These are phyloP conservation scores for Xylariaceae sp. DNA, from an alignment of 2,329 filamentous ascomycete species.

Conservation along the genomic window DNA sequence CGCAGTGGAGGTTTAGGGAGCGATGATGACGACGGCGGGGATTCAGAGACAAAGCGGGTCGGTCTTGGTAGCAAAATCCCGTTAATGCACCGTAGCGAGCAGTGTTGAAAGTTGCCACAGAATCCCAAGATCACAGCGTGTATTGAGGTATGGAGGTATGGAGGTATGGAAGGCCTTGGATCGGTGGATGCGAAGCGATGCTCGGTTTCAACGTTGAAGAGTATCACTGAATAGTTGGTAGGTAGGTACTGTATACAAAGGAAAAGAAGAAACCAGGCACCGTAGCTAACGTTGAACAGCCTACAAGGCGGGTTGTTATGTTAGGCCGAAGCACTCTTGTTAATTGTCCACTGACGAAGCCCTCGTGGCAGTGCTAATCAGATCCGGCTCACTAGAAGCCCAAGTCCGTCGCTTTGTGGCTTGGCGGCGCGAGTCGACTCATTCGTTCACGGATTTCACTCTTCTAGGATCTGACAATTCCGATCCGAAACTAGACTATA, in stretches of 20 bases:
- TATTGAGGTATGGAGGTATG: too few species aligned
- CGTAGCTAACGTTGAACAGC: too few species aligned
- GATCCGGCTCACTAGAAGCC: slow-evolving; percentile 14
- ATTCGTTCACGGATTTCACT: too few species aligned
- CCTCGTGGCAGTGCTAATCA: slow-evolving; percentile 32
- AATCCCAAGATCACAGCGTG: too few species aligned
- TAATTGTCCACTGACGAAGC: slow-evolving; percentile 14
- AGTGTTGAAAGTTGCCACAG: too few species aligned
- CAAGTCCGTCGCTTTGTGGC: slow-evolving; percentile 23
- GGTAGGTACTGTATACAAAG: not conserved
- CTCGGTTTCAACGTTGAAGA: too few species aligned
- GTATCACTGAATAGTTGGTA: too few species aligned
- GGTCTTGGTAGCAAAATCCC: not conserved
- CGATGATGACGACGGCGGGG: slow-evolving; percentile 14
- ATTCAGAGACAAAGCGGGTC: slow-evolving; percentile 16
- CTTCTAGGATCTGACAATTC: not conserved
- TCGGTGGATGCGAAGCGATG: too few species aligned
- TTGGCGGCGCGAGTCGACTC: slow-evolving; percentile 22
- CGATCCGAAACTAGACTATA: too few species aligned
- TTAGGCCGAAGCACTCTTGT: not conserved
- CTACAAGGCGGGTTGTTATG: not conserved
- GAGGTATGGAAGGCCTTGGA: too few species aligned
- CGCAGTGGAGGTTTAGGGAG: not conserved
- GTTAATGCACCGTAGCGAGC: too few species aligned
- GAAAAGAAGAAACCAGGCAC: not conserved